These are phyloP conservation scores for Singerocomus rubriflavus DNA, from an alignment of 1,284 basidiomycete genomes.

Conservation along the genomic window DNA sequence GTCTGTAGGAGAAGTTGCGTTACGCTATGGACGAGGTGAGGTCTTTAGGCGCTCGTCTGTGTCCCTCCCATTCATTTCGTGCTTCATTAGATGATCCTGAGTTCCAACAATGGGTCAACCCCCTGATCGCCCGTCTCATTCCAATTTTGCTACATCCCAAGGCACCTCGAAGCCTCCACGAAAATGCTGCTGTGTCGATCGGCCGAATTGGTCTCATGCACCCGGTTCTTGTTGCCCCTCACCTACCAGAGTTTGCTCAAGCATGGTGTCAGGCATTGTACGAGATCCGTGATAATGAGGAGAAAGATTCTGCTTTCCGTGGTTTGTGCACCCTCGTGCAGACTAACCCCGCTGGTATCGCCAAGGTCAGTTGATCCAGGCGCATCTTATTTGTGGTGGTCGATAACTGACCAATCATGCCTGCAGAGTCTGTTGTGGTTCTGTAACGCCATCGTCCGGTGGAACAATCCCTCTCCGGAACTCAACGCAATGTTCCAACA, in stretches of 20 bases:
- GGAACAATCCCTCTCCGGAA: constrained; percentile 86
- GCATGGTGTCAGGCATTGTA: constrained; percentile 97
- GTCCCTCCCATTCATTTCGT: constrained; percentile 1
- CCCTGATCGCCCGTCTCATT: constrained; percentile 84
- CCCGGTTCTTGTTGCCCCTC: constrained; percentile 84
- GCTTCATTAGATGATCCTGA: constrained; percentile 62
- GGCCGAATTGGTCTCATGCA: constrained; percentile 94
- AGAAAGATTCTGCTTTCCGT: constrained; percentile 99
- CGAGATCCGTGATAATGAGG: constrained; percentile 99
- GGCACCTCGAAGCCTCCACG: constrained; percentile 90
- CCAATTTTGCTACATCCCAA: constrained; percentile 91
- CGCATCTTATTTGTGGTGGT: not conserved
- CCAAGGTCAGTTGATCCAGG: constrained; percentile 56
- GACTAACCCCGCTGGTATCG: constrained; percentile 87
- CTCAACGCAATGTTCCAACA: constrained; percentile 89
- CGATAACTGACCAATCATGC: constrained; percentile 6
- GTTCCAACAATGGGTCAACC: constrained; percentile 86
- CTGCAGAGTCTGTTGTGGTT: constrained; percentile 86
- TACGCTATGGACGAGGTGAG: constrained; percentile 78
- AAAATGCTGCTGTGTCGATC: constrained; percentile 99
- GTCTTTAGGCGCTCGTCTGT: constrained; percentile 5
- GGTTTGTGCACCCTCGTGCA: constrained; percentile 97
- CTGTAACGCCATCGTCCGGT: constrained; percentile 95
- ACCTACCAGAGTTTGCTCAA: constrained; percentile 88
- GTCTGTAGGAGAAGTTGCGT: constrained; percentile 96